Evolutionary conservation across 371 early-diverging fungal species (phyloP), one percentile per base, ranked within the genome.

Genomic region (Choanephora cucurbitarum): DNA sequence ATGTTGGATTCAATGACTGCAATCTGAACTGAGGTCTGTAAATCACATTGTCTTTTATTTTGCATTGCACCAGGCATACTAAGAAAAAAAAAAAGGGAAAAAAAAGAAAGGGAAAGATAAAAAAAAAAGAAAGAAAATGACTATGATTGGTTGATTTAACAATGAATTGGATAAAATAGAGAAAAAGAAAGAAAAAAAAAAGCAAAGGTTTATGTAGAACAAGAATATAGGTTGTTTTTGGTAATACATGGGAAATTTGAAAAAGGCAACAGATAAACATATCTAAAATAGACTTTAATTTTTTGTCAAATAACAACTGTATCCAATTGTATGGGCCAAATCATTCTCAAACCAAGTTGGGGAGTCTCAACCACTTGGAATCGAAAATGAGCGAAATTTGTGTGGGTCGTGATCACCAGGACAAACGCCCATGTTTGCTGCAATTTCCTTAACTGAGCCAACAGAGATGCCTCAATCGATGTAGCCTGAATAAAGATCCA

Each of bases 1-100:
- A 66, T 28, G 23, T 44, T 51, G 7, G 55, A 43, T 51, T 66
- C 66, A 19, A 66, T 58, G 3, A 66, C 66, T 53, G 66, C 57
- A 23, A 58, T 47, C 13, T 55, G 46, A 10, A 61, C 60, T 15
- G 50, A 45, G 2, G 18, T 11, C 17, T 50, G 46, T 5, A 17
- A 44, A 28, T 7, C 33, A 8, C 10, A 52, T 52, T 28, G 28
- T 28, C 17, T 41, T 22, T 43, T 32, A 15, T 54, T 49, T 22
- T 39, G 31, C 18, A 10, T 19, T 48, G 49, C 47, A 42, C 44
- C 50, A 52, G 57, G 49, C 57, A 62, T 62, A 14, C 10, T 5
- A 55, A 24, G 17, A 49, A 19, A 17, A 24, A 40, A 47, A 53
- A 42, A 23, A 22, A 47, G 44, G n/a, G 23, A 55, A 18, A 19